These are phyloP conservation scores for Aspergillus pseudotamarii DNA, from an alignment of 2,329 filamentous ascomycete genomes.

Conservation along the genomic window DNA sequence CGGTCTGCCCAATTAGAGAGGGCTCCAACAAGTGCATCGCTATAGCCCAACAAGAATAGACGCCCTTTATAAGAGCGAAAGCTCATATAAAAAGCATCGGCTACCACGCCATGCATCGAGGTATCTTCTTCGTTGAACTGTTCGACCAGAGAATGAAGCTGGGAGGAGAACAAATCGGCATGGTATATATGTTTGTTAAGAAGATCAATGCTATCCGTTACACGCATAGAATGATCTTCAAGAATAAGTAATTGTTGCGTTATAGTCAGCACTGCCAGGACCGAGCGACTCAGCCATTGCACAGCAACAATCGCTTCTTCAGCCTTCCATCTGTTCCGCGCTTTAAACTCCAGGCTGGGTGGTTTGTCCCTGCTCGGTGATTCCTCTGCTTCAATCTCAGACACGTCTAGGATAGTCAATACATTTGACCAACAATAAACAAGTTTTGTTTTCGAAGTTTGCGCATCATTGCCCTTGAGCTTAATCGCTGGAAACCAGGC, in stretches of 20 bases:
- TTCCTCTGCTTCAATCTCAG: slow-evolving; percentile 63
- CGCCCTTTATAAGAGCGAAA: slow-evolving; percentile 94
- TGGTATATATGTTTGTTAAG: slow-evolving; percentile 92
- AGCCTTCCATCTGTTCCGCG: slow-evolving; percentile 86
- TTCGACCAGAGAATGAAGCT: slow-evolving; percentile 83
- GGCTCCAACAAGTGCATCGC: slow-evolving; percentile 86
- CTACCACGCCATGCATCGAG: slow-evolving; percentile 92
- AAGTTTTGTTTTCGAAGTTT: slow-evolving; percentile 74
- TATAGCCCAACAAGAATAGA: slow-evolving; percentile 89
- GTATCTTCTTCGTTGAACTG: slow-evolving; percentile 83
- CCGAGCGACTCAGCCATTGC: slow-evolving; percentile 94
- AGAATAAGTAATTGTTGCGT: slow-evolving; percentile 91
- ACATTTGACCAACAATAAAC: slow-evolving; percentile 99
- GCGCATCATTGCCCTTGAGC: slow-evolving; percentile 73
- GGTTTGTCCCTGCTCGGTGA: slow-evolving; percentile 74
- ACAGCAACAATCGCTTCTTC: slow-evolving; percentile 95
- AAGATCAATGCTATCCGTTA: slow-evolving; percentile 93
- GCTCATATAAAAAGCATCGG: slow-evolving; percentile 98
- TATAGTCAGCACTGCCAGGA: slow-evolving; percentile 87
- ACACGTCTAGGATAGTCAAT: slow-evolving; percentile 87
- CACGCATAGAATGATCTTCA: slow-evolving; percentile 83
- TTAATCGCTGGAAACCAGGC: slow-evolving; percentile 98
- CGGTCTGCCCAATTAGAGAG: slow-evolving; percentile 97
- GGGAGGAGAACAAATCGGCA: slow-evolving; percentile 82
- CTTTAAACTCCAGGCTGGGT: slow-evolving; percentile 74